These are phyloP conservation scores for Talaromyces rugulosus DNA, from an alignment of 2,329 filamentous ascomycete species.

Conservation along the genomic window DNA sequence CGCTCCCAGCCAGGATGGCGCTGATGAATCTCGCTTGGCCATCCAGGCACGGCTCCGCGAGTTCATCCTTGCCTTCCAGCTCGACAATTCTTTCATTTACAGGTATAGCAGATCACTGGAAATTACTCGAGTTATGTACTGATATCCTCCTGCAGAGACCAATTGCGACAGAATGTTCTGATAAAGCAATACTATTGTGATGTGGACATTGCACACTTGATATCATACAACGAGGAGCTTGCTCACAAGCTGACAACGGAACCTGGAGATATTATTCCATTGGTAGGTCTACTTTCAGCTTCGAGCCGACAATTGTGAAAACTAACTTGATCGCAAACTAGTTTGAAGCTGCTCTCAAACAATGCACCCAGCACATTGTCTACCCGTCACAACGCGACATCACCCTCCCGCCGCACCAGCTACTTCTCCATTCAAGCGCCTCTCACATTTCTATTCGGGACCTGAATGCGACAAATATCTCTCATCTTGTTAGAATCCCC, in stretches of 20 bases:
- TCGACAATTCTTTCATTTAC: constrained; percentile 94
- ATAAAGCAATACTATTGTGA: constrained; percentile 95
- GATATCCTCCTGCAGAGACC: constrained; percentile 60
- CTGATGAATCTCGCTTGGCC: constrained; percentile 65
- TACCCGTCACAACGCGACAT: constrained; percentile 68
- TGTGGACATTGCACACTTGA: constrained; percentile 90
- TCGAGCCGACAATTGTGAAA: background rate
- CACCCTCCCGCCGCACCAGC: constrained; percentile 82
- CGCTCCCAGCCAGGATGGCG: constrained; percentile 61
- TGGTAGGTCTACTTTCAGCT: constrained; percentile 54
- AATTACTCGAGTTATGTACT: background rate
- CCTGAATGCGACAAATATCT: constrained; percentile 86
- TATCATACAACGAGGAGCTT: constrained; percentile 92
- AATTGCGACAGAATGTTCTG: constrained; percentile 89
- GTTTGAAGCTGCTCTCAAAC: constrained; percentile 88
- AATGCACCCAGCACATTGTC: constrained; percentile 89
- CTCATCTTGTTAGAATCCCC: constrained; percentile 90
- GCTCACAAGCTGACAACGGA: constrained; percentile 85
- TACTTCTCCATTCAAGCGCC: constrained; percentile 88
- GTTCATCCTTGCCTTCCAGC: constrained; percentile 88
- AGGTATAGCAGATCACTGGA: constrained; percentile 51
- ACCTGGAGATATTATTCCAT: constrained; percentile 84
- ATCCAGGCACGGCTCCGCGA: constrained; percentile 77
- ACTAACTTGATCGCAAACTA: constrained; percentile 33
- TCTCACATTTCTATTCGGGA: constrained; percentile 91